Evolutionary conservation across 2,329 filamentous ascomycete species (phyloP), one percentile per base, ranked within the genome.

Genomic region (Calonectria crousiana): DNA sequence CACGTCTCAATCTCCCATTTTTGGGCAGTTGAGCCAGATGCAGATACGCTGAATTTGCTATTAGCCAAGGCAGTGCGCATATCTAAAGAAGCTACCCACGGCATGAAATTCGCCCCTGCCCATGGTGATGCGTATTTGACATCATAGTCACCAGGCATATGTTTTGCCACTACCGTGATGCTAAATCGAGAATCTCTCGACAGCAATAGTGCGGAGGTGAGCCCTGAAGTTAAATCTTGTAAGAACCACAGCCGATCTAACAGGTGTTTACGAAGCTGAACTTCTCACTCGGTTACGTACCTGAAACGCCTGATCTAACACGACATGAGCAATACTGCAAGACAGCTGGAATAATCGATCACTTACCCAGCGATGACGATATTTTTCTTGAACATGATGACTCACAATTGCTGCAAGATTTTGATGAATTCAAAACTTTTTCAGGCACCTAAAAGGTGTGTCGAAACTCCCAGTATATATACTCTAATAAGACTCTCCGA

Each of bases 31-130:
- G 70, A 62, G 13, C 70, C 64, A 6, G 44, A 8, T 13, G 47
- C 44, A 16, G 70, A 72, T 28, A 72, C 70, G 6, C 70, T 72
- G 30, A 13, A 41, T 10, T 4, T 4, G 2, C 3, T 4, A 23
- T 60, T 1, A 30, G 44, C 36, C 18, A 53, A 26, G 8, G 26
- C 11, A 18, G 18, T n/a, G 4, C 6, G 4, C n/a, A 6, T n/a
- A 4, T 8, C 2, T 11, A 2, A 3, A 36, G 13, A 9, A 23
- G 18, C 18, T 26, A n/a, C 70, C 44, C 13, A 72, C 70, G 70
- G 70, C 64, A 72, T 67, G n/a, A 51, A 72, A 28, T 72, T 72
- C n/a, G 70, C 70, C 20, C 70, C 70, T 5, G 70, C 70, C 70
- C 70, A 72, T 44, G 70, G 70, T 6, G 64, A 67, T 8, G 70